Conservation (phyloP, 2,329 filamentous ascomycete genomes). For the Fusarium euwallaceae region DNA sequence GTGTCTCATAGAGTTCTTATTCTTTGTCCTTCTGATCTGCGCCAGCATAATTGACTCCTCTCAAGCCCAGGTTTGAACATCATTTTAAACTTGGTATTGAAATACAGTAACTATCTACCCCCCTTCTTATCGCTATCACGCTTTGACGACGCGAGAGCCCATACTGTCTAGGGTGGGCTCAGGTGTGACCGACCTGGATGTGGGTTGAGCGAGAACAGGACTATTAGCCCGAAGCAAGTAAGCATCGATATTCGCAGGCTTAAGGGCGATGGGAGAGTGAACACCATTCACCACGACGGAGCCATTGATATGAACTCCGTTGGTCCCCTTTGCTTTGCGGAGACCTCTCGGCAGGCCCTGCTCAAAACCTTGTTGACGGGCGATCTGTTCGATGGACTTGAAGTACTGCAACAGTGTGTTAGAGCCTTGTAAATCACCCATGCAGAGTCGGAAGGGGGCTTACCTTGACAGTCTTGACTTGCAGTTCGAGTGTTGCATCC, state of each 20-base stretch:
- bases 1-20: no score
- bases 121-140: background rate
- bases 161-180: constrained; percentile 6
- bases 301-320: background rate
- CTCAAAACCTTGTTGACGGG: background rate
- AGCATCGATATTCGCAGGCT: background rate
- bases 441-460: fast-evolving
- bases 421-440: background rate
- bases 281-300: background rate
- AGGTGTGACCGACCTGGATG: constrained; percentile 1
- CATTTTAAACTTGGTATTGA: no score
- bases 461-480: background rate
- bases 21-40: no score
- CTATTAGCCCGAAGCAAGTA: constrained; percentile 9
- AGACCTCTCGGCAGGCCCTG: background rate
- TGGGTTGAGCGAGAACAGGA: constrained; percentile 1
- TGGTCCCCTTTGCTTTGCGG: background rate
- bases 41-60: no score
- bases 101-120: no score
- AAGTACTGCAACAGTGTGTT: background rate
- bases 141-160: background rate
- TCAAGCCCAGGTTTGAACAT: no score
- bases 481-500: background rate
- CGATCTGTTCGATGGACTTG: background rate
- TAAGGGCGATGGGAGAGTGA: background rate